phyloP scores from a whole-genome alignment of 352 stramenopile species.

The Phytopythium cucurbitacearum region DNA sequence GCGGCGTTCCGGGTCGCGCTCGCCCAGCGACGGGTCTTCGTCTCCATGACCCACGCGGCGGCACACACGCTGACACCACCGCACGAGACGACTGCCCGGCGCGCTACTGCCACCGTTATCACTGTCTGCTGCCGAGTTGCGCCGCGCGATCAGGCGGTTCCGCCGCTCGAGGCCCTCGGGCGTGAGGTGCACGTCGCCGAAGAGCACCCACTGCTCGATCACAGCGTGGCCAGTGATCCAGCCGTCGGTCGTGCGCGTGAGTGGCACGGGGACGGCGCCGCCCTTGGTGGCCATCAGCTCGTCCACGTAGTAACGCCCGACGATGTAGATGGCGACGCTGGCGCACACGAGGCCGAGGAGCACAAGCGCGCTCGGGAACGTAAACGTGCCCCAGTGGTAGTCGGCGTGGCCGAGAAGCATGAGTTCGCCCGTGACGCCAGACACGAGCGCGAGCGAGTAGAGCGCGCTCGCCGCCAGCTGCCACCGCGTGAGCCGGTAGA shows the following conservation, averaged over 20 bases:
- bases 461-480: conserved; percentile 70
- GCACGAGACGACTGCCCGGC: conserved; percentile 32
- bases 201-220: conserved; percentile 80
- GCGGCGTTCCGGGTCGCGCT: conserved; percentile 63
- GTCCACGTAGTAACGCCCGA: conserved; percentile 72
- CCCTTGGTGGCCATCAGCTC: conserved; percentile 80
- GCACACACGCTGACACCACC: conserved; percentile 41
- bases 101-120: conserved; percentile 10
- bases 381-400: conserved; percentile 68
- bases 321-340: conserved; percentile 77
- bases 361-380: conserved; percentile 69
- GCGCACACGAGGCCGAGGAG: conserved; percentile 74
- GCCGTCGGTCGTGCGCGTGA: conserved; percentile 66
- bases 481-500: conserved; percentile 73
- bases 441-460: conserved; percentile 62
- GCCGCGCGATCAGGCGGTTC: conserved; percentile 38
- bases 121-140: conserved; percentile 45
- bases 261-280: conserved; percentile 67
- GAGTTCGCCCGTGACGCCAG: conserved; percentile 56
- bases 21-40: conserved; percentile 24
- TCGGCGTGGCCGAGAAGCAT: conserved; percentile 63
- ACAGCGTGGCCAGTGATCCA: conserved; percentile 83
- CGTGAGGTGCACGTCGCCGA: conserved; percentile 74
- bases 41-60: conserved; percentile 8
- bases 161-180: conserved; percentile 48